Conservation (phyloP, 2,329 filamentous ascomycete genomes). For the Aspergillus pseudoterreus region DNA sequence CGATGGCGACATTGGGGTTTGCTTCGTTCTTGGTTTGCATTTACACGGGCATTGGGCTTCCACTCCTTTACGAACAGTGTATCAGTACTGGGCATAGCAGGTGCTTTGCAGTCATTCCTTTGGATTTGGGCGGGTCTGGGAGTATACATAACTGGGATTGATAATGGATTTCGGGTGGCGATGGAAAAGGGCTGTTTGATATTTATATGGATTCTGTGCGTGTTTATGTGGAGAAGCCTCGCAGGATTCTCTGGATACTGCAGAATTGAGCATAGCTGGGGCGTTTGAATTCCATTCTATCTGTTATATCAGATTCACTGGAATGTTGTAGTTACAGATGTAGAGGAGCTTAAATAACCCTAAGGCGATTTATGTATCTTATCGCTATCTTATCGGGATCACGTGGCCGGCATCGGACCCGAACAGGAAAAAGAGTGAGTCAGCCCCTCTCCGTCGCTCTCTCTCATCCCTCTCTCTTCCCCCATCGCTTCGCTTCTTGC, state of each 20-base stretch:
- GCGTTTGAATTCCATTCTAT: no score
- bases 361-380: no score
- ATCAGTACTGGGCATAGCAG: conserved; percentile 34
- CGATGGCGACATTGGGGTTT: conserved; percentile 28
- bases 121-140: conserved; percentile 27
- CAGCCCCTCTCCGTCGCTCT: background rate
- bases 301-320: no score
- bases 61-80: conserved; percentile 34
- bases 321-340: background rate
- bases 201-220: background rate
- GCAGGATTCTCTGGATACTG: no score
- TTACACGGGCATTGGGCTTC: conserved; percentile 27
- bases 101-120: conserved; percentile 37
- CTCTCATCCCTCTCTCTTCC: background rate
- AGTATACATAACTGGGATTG: conserved; percentile 10
- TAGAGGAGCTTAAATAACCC: background rate
- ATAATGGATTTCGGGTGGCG: conserved; percentile 13
- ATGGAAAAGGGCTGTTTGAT: conserved; percentile 11
- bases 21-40: background rate
- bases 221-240: no score
- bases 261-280: no score
- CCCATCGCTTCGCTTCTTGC: no score
- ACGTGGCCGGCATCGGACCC: conserved; percentile 11
- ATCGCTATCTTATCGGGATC: conserved; percentile 20
- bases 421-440: conserved; percentile 9